phyloP scores from a whole-genome alignment of 2,329 filamentous ascomycete genomes.

The Chrysoporthe austroafricana region DNA sequence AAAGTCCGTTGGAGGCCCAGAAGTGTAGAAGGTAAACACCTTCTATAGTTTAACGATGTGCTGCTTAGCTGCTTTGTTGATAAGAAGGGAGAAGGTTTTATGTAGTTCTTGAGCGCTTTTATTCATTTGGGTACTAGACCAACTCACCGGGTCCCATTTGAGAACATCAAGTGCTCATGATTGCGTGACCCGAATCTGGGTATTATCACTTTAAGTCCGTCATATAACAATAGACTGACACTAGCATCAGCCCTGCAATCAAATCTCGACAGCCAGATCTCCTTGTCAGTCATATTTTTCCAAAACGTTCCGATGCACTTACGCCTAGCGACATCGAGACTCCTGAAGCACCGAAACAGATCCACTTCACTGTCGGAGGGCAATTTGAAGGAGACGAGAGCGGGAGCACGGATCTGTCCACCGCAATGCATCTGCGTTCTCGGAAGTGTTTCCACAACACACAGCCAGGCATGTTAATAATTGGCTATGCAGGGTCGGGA shows the following conservation, averaged over 20 bases:
- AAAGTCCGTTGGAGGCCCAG: too few species aligned
- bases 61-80: too few species aligned
- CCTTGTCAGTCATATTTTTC: not conserved
- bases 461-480: not conserved
- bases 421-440: not conserved
- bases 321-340: not conserved
- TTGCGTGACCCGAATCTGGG: too few species aligned
- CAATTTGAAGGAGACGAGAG: not conserved
- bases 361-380: not conserved
- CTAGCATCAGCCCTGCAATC: not conserved
- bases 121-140: too few species aligned
- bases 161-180: too few species aligned
- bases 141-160: too few species aligned
- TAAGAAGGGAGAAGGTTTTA: too few species aligned
- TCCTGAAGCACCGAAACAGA: not conserved
- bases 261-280: not conserved
- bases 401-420: not conserved
- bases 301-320: not conserved
- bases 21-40: too few species aligned
- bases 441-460: not conserved
- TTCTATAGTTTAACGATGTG: too few species aligned
- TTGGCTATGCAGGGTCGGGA: too few species aligned
- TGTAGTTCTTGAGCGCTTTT: too few species aligned
- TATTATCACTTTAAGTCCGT: not conserved
- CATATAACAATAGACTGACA: not conserved